Base-by-base conservation (phyloP, 345 rosid genomes). In the Rhizophora mangle region DNA sequence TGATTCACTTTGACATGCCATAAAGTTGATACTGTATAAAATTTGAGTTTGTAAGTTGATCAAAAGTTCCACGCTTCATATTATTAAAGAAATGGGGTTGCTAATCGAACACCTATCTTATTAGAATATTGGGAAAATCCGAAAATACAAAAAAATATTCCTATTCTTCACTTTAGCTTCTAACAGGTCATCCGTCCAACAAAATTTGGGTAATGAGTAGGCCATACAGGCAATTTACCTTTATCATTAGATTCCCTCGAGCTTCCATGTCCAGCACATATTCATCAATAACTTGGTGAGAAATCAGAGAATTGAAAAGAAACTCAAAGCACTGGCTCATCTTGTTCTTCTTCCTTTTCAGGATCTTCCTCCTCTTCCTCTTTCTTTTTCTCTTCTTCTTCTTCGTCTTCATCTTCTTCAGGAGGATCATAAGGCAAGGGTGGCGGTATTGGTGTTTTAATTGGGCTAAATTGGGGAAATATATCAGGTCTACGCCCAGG, bases 381-480 rank as follows among this genome's bases (percentile, higher is more conserved):
- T 88, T 87, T 71, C 78, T 76, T 73, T 82, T 77, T 60, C 79
- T 73, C 61, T 34, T 81, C 69, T 64, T 89, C 93, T 55, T 85
- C 95, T 53, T 84, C 92, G 59, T 86, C 89, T 39, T 89, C 96
- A 3, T 90, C 93, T 68, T 86, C 91, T 71, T 76, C 86, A 0
- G 91, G 93, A 63, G 93, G 93, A 82, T 88, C 96, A 72, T 75
- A 83, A 54, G 96, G 91, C 82, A 88, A 70, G 0, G 93, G 96
- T 0, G 86, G 87, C 13, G 96, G 96, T 56, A 88, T 83, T 1
- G 93, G 93, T 77, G 93, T 86, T 77, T 86, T 89, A 91, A 89
- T 85, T 0, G 93, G 96, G 39, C 93, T 87, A 76, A 87, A 89
- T 68, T 87, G 85, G 0, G 96, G 93, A 49, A 87, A 86, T 67